A percentile compares a stretch with the other conserved stretches of the same genome.
These are phyloP conservation scores for Angophora floribunda DNA, from an alignment of 345 rosid genomes.

Conservation along the genomic window DNA sequence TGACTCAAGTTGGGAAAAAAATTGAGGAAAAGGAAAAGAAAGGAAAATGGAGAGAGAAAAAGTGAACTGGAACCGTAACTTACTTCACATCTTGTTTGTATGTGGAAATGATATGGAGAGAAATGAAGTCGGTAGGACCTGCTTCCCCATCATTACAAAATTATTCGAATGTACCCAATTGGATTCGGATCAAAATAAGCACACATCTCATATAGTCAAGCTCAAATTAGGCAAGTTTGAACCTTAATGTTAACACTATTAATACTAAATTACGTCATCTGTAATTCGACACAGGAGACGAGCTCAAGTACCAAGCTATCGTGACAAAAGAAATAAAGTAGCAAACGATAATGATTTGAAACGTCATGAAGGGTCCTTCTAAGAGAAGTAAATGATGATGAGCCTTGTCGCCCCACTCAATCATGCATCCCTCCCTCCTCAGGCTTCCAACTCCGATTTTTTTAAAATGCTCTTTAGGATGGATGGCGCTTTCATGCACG, in stretches of 20 bases:
- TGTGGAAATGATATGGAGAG: neutral
- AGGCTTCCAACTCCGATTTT: neutral
- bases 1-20: neutral
- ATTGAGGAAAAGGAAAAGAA: neutral
- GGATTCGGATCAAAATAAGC: neutral
- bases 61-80: neutral
- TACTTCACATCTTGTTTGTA: accelerated
- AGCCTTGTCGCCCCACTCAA: neutral
- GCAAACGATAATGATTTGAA: neutral
- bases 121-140: too few species aligned
- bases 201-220: neutral
- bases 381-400: neutral
- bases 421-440: neutral
- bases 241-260: too few species aligned
- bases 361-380: neutral
- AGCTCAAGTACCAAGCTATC: neutral
- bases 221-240: too few species aligned
- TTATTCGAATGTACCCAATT: neutral
- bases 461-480: neutral
- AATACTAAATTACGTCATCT: too few species aligned
- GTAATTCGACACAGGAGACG: neutral
- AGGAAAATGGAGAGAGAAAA: neutral
- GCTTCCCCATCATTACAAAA: neutral
- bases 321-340: neutral
- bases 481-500: neutral